These are phyloP conservation scores for Chlorella sp. DNA, from an alignment of 139 green algal genomes.

Conservation along the genomic window DNA sequence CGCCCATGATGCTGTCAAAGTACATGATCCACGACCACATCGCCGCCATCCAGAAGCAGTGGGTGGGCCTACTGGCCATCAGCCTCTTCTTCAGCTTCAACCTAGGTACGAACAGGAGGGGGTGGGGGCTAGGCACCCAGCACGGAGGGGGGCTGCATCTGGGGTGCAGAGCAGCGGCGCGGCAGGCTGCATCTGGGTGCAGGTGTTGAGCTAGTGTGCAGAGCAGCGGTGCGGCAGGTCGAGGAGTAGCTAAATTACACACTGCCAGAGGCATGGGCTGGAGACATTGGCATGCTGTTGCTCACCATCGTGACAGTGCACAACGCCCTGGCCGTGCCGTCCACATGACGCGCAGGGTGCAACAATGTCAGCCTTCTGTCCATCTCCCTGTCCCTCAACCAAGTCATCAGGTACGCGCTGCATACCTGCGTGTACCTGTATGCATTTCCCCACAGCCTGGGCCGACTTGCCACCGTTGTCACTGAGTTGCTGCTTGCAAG, in stretches of 20 bases:
- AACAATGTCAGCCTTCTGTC: conserved; percentile 39
- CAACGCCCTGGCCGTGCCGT: background rate
- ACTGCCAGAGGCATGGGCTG: too few species aligned
- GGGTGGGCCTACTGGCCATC: conserved; percentile 20
- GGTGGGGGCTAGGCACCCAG: background rate
- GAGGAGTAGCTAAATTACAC: too few species aligned
- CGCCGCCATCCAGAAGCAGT: conserved; percentile 7
- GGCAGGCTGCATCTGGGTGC: too few species aligned
- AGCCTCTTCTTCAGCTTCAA: conserved; percentile 21
- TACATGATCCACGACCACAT: conserved; percentile 21
- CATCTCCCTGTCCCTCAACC: conserved; percentile 40
- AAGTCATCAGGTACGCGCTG: conserved; percentile 37
- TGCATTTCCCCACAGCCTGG: background rate
- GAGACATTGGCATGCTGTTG: too few species aligned
- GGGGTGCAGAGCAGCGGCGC: too few species aligned
- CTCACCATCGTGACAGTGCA: too few species aligned
- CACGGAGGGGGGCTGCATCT: too few species aligned
- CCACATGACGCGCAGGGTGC: conserved; percentile 10
- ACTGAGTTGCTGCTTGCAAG: too few species aligned
- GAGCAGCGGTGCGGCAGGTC: too few species aligned
- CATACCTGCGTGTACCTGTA: background rate
- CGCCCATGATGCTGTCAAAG: conserved; percentile 23
- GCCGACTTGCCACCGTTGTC: too few species aligned
- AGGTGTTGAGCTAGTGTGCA: too few species aligned
- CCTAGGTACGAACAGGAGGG: background rate